Evolutionary conservation across 2,329 filamentous ascomycete genomes (phyloP).

Genomic region (Aspergillus novoparasiticus): DNA sequence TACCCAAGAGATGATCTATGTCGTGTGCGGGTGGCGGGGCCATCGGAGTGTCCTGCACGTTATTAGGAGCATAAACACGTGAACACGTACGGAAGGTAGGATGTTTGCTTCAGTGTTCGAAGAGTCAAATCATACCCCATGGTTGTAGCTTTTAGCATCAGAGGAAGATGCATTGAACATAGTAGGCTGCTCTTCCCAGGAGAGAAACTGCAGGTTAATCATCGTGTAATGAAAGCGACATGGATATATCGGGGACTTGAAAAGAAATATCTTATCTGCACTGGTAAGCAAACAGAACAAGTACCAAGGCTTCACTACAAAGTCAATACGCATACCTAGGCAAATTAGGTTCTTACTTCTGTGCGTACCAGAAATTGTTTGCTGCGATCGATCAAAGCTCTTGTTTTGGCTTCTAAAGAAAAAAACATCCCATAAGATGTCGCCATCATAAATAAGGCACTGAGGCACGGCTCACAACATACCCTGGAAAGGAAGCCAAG

Average conservation of each 20-base stretch:
- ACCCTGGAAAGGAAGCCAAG: not conserved
- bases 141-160: slow-evolving; percentile 34
- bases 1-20: slow-evolving; percentile 19
- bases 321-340: not conserved
- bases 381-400: not conserved
- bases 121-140: slow-evolving; percentile 26
- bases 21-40: slow-evolving; percentile 23
- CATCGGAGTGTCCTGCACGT: slow-evolving; percentile 27
- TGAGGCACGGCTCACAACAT: not conserved
- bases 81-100: not conserved
- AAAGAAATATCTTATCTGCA: not conserved
- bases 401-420: not conserved
- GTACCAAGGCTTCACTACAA: not conserved
- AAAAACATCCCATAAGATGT: not conserved
- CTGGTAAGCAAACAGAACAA: not conserved
- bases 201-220: slow-evolving; percentile 30
- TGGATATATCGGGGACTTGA: not conserved
- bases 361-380: not conserved
- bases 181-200: slow-evolving; percentile 35
- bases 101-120: not conserved
- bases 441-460: not conserved
- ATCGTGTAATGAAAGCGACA: slow-evolving; percentile 22
- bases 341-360: not conserved
- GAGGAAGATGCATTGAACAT: slow-evolving; percentile 34
- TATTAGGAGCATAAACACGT: not conserved